A percentile compares a stretch with the other conserved stretches of the same genome.
phyloP scores from a whole-genome alignment of 805 yeast species.

The Starmerella floris region DNA sequence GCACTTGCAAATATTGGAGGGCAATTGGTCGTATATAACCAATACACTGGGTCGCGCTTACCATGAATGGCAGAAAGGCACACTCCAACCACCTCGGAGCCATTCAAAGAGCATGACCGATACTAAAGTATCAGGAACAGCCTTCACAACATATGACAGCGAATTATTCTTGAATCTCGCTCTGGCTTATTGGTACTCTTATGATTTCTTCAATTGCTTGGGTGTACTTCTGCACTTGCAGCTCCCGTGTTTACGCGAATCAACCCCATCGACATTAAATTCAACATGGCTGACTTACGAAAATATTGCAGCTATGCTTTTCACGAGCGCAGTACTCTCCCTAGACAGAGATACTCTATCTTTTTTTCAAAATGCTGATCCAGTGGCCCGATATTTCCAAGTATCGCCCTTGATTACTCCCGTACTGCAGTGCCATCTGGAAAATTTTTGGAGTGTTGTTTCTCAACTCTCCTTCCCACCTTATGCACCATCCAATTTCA shows the following conservation, averaged over 20 bases:
- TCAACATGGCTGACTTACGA: conserved; percentile 8
- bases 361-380: conserved; percentile 5
- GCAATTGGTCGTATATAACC: conserved; percentile 10
- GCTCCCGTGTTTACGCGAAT: too few relatives aligned
- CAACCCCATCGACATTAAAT: not conserved
- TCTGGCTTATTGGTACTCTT: conserved; percentile 10
- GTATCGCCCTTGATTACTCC: not conserved
- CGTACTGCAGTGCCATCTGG: conserved; percentile 1
- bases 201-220: conserved; percentile 9
- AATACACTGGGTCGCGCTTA: not conserved
- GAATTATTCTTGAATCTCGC: conserved; percentile 6
- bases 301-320: conserved; percentile 8
- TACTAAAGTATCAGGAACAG: too few relatives aligned
- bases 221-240: conserved; percentile 8
- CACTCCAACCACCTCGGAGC: too few relatives aligned
- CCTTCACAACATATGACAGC: too few relatives aligned
- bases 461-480: not conserved
- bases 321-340: conserved; percentile 6
- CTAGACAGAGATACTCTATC: conserved; percentile 6
- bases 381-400: not conserved
- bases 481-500: not conserved
- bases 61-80: not conserved
- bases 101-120: too few relatives aligned
- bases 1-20: conserved; percentile 8
- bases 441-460: not conserved